A percentile compares a stretch with the other conserved stretches of the same genome.
Evolutionary conservation across 2,329 filamentous ascomycete genomes (phyloP).

Genomic region (Colletotrichum gloeosporioides): DNA sequence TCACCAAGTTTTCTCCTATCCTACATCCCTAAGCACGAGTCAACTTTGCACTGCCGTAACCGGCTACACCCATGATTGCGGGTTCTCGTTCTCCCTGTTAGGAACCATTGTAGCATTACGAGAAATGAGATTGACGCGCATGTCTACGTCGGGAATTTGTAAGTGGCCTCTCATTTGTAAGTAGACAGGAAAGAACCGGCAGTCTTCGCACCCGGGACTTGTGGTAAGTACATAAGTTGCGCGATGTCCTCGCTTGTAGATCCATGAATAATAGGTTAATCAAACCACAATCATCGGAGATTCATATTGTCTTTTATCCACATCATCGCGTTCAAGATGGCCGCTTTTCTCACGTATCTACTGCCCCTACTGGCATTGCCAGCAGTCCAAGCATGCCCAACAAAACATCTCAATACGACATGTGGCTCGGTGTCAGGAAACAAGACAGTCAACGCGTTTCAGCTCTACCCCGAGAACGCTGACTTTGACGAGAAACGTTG

Average conservation of each 20-base stretch:
- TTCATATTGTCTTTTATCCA: not conserved
- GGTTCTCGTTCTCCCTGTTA: not conserved
- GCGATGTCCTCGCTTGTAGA: accelerated
- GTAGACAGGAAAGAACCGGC: not conserved
- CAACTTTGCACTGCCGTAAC: not conserved
- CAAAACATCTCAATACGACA: not conserved
- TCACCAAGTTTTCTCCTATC: not conserved
- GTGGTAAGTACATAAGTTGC: not conserved
- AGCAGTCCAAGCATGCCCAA: not conserved
- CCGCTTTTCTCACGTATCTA: not conserved
- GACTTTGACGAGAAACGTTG: constrained; percentile 25
- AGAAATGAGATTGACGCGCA: not conserved
- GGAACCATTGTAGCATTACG: not conserved
- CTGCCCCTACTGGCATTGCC: constrained; percentile 10
- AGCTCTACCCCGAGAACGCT: constrained; percentile 27
- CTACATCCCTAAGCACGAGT: not conserved
- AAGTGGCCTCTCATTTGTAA: not conserved
- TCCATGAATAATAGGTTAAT: not conserved
- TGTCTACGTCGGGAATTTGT: not conserved
- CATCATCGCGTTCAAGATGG: not conserved
- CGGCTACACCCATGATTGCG: not conserved
- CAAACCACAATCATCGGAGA: accelerated
- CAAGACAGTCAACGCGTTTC: constrained; percentile 2
- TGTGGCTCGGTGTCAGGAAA: not conserved
- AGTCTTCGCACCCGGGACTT: not conserved